A percentile compares a stretch with the other conserved stretches of the same genome.
Conservation (phyloP, 1,284 basidiomycete species). For the Puccinia triticina region DNA sequence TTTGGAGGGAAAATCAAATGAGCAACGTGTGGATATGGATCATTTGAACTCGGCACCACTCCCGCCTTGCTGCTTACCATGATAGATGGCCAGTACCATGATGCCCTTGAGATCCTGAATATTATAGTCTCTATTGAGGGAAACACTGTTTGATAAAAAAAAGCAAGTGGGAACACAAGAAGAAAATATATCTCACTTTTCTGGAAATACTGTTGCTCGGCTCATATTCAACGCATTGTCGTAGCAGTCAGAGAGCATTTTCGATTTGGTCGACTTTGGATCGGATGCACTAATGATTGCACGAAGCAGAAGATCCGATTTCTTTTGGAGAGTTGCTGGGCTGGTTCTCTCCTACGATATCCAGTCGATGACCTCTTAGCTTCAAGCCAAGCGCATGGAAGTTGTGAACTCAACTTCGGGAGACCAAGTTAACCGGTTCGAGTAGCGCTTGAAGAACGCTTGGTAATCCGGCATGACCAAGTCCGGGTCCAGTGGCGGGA, state of each 20-base stretch:
- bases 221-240: neutral
- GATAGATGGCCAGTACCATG: constrained; percentile 25
- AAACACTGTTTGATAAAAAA: neutral
- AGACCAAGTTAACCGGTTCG: constrained; percentile 37
- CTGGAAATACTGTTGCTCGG: constrained; percentile 24
- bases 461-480: neutral
- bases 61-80: constrained; percentile 1
- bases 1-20: neutral
- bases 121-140: constrained; percentile 22
- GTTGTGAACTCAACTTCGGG: neutral
- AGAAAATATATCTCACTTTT: neutral
- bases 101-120: constrained; percentile 36
- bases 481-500: neutral
- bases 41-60: neutral
- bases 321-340: neutral
- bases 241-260: neutral
- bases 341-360: constrained; percentile 1
- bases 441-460: constrained; percentile 23
- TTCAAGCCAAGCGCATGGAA: neutral
- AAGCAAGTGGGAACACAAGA: neutral
- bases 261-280: neutral
- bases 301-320: constrained; percentile 18
- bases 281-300: constrained; percentile 34
- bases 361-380: neutral
- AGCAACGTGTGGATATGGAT: neutral